phyloP scores from a whole-genome alignment of 2,329 filamentous ascomycete genomes.

The Byssoonygena ceratinophila region DNA sequence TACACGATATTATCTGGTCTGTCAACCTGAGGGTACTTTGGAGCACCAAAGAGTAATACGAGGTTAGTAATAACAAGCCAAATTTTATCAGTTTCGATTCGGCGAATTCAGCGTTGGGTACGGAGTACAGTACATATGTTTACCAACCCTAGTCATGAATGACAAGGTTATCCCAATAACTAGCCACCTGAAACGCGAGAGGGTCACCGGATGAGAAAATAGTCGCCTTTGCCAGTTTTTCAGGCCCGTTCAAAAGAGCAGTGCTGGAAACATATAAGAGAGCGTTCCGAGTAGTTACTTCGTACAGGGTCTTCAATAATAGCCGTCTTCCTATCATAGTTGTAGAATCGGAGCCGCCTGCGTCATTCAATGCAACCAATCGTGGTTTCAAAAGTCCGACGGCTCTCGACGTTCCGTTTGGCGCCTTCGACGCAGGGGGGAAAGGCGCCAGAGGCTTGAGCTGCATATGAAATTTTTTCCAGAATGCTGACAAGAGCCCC shows the following conservation, averaged over 20 bases:
- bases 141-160: too few relatives aligned
- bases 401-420: background rate
- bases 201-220: background rate
- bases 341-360: background rate
- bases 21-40: too few relatives aligned
- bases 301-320: background rate
- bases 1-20: too few relatives aligned
- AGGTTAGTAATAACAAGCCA: background rate
- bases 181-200: conserved; percentile 1
- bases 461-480: background rate
- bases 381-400: background rate
- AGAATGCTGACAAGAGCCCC: conserved; percentile 1
- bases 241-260: background rate
- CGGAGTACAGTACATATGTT: too few relatives aligned
- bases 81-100: background rate
- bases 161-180: too few relatives aligned
- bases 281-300: background rate
- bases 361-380: background rate
- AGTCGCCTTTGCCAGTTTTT: background rate
- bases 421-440: conserved; percentile 6
- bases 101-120: too few relatives aligned
- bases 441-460: background rate
- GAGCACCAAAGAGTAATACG: background rate
- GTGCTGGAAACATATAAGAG: background rate
- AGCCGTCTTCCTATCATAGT: too few relatives aligned